A percentile compares a stretch with the other conserved stretches of the same genome.
phyloP scores from a whole-genome alignment of 2,329 filamentous ascomycete species.

The Colletotrichum destructivum region DNA sequence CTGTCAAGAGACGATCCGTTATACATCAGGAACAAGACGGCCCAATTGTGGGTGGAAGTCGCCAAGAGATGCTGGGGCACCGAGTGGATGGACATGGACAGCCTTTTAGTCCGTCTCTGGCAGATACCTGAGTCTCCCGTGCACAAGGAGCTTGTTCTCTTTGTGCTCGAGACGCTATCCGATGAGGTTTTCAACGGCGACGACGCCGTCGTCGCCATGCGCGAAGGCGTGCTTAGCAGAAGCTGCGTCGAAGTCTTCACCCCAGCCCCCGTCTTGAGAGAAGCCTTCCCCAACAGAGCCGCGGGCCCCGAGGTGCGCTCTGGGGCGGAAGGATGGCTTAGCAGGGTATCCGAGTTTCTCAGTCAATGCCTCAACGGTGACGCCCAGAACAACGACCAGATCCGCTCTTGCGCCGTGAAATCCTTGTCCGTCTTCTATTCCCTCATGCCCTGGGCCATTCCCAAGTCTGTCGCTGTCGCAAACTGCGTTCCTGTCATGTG shows the following conservation, averaged over 20 bases:
- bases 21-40: slow-evolving; percentile 94
- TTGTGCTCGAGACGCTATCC: slow-evolving; percentile 90
- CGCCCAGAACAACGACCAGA: slow-evolving; percentile 75
- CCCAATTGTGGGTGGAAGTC: slow-evolving; percentile 94
- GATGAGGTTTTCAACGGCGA: slow-evolving; percentile 96
- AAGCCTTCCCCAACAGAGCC: slow-evolving; percentile 83
- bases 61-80: slow-evolving; percentile 94
- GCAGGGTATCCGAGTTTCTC: slow-evolving; percentile 82
- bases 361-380: slow-evolving; percentile 79
- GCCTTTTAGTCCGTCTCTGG: slow-evolving; percentile 87
- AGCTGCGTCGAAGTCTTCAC: slow-evolving; percentile 96
- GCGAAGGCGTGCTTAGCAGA: slow-evolving; percentile 87
- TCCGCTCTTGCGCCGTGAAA: slow-evolving; percentile 81
- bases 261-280: slow-evolving; percentile 79
- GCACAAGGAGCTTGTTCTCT: slow-evolving; percentile 88
- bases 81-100: slow-evolving; percentile 96
- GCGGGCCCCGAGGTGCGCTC: slow-evolving; percentile 78
- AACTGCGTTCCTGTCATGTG: slow-evolving; percentile 80
- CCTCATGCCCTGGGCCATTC: slow-evolving; percentile 88
- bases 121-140: slow-evolving; percentile 73
- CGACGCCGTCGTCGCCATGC: slow-evolving; percentile 86
- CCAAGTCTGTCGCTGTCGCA: slow-evolving; percentile 82
- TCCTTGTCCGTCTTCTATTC: slow-evolving; percentile 84
- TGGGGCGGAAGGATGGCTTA: slow-evolving; percentile 90
- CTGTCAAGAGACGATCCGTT: slow-evolving; percentile 80